Conservation (phyloP, 768 basidiomycete genomes). For the Hysterangium stoloniferum region DNA sequence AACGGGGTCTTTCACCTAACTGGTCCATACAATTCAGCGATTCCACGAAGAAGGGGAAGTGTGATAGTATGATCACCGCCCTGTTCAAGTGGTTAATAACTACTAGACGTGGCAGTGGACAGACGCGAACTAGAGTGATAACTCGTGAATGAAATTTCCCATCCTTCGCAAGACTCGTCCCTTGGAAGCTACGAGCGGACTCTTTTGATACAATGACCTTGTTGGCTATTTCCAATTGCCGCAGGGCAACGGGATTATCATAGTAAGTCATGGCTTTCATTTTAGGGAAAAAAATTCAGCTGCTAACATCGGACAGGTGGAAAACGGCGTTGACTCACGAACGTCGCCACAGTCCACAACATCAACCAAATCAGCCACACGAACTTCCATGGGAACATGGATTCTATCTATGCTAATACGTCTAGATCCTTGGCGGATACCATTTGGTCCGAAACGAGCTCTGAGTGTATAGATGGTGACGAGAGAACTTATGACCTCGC, state of each 20-base stretch:
- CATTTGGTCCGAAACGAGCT: conserved; percentile 27
- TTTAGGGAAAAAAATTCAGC: background rate
- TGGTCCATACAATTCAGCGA: conserved; percentile 25
- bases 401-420: conserved; percentile 23
- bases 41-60: conserved; percentile 24
- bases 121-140: conserved; percentile 26
- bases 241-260: conserved; percentile 26
- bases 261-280: conserved; percentile 12
- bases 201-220: conserved; percentile 15
- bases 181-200: background rate
- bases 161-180: conserved; percentile 24
- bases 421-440: conserved; percentile 25
- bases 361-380: conserved; percentile 18
- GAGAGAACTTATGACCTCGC: background rate
- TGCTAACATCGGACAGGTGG: background rate
- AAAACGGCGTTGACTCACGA: conserved; percentile 14
- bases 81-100: background rate
- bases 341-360: conserved; percentile 27
- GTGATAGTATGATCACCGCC: background rate
- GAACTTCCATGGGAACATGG: conserved; percentile 24
- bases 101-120: conserved; percentile 20
- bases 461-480: background rate
- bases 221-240: conserved; percentile 27
- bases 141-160: conserved; percentile 28
- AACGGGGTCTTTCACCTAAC: conserved; percentile 17